phyloP scores from a whole-genome alignment of 352 stramenopile genomes.

The Pythium rhizo-oryzae region DNA sequence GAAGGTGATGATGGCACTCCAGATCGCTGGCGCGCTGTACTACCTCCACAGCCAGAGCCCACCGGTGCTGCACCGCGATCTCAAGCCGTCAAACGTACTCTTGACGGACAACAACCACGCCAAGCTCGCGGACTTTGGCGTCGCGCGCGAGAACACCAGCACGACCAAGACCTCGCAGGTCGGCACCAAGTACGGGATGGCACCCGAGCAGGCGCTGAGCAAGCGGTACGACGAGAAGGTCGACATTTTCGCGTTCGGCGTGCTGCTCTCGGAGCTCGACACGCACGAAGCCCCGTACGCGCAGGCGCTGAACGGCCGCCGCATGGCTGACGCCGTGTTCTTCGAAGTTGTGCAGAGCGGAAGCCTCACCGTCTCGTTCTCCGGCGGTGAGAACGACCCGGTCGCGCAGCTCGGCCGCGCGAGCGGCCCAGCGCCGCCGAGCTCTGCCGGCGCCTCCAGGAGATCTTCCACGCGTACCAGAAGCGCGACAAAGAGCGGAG shows the following conservation, averaged over 20 bases:
- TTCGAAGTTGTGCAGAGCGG: background rate
- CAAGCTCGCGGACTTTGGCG: constrained; percentile 9
- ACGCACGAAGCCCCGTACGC: constrained; percentile 29
- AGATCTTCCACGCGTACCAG: background rate
- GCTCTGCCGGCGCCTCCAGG: background rate
- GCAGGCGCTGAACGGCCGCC: background rate
- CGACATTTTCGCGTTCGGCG: constrained; percentile 84
- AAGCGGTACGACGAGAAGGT: constrained; percentile 24
- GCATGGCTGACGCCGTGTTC: background rate
- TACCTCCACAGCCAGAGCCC: constrained; percentile 1
- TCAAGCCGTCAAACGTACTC: background rate
- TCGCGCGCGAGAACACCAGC: background rate
- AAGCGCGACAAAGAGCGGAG: background rate
- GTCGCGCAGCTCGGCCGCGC: constrained; percentile 4
- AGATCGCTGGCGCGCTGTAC: constrained; percentile 1
- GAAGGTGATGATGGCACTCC: background rate
- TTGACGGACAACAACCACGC: background rate
- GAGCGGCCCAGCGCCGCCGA: background rate
- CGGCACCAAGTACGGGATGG: background rate
- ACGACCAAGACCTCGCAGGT: background rate
- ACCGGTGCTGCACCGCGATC: constrained; percentile 4
- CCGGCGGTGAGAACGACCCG: background rate
- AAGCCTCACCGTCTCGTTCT: background rate
- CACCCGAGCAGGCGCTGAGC: background rate
- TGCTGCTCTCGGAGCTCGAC: constrained; percentile 82